These are phyloP conservation scores for Solanum medicagineum DNA, from an alignment of 257 asterid species.

Conservation along the genomic window DNA sequence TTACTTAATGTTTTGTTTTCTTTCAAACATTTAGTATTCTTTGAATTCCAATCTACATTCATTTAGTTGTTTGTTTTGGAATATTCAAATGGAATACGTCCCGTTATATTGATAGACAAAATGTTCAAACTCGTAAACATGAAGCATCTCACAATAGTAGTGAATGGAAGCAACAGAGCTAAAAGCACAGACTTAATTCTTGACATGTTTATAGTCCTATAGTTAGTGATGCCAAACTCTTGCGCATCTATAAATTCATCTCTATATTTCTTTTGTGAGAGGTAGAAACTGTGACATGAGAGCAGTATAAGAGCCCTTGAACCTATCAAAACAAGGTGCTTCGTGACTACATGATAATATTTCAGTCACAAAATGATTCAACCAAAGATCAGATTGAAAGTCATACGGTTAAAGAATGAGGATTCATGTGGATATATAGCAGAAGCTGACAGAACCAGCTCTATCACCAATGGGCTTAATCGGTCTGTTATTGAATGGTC, in stretches of 20 bases:
- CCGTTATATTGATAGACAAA: background rate
- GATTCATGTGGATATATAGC: background rate
- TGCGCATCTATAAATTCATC: background rate
- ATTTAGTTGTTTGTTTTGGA: background rate
- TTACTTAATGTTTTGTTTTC: background rate
- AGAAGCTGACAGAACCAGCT: background rate
- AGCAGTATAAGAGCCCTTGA: background rate
- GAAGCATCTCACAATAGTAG: background rate
- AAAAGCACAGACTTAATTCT: background rate
- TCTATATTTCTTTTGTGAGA: background rate
- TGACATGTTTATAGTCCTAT: background rate
- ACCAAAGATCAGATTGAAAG: background rate
- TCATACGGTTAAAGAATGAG: background rate
- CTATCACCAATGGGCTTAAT: background rate
- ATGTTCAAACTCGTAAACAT: background rate
- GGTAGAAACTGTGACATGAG: background rate
- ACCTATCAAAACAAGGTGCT: background rate
- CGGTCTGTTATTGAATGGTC: background rate
- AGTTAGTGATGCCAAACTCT: background rate
- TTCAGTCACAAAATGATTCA: background rate
- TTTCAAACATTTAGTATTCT: background rate
- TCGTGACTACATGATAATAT: background rate
- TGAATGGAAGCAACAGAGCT: background rate
- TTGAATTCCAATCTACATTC: background rate
- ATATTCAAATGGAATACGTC: background rate